Percentiles rank a stretch among this genome's conserved stretches.
Conservation (phyloP, 257 asterid species). For the Gentiana straminea region DNA sequence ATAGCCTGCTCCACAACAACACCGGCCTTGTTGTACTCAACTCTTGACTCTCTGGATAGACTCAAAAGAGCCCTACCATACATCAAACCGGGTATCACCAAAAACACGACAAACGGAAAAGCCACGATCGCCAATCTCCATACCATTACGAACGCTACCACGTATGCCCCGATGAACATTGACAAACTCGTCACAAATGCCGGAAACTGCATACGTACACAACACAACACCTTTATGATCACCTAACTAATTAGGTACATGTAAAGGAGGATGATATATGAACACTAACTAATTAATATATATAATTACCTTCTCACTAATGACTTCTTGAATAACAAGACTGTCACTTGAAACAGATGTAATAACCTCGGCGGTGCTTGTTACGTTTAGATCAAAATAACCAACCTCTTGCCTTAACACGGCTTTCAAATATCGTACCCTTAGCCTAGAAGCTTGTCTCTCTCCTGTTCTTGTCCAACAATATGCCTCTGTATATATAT, state of each 20-base stretch:
- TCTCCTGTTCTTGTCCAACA: constrained; percentile 88
- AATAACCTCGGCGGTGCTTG: constrained; percentile 75
- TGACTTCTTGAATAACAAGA: constrained; percentile 54
- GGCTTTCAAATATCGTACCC: constrained; percentile 54
- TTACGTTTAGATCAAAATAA: constrained; percentile 62
- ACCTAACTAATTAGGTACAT: too few relatives aligned
- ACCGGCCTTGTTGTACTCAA: constrained; percentile 59
- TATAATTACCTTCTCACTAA: constrained; percentile 58
- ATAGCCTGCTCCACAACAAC: constrained; percentile 65
- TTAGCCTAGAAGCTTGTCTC: constrained; percentile 62
- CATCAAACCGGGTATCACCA: constrained; percentile 74
- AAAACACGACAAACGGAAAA: constrained; percentile 42
- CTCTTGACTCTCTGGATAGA: constrained; percentile 47
- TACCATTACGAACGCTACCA: constrained; percentile 43
- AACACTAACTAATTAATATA: too few relatives aligned
- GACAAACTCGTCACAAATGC: constrained; percentile 54
- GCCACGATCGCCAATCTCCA: constrained; percentile 60
- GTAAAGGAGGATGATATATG: too few relatives aligned
- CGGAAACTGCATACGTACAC: constrained; percentile 14
- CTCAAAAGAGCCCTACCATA: constrained; percentile 64
- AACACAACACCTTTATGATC: too few relatives aligned
- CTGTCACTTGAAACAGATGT: constrained; percentile 62
- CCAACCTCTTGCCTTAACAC: constrained; percentile 80
- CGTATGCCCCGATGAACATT: constrained; percentile 41
- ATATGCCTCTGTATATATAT: constrained; percentile 42